A percentile compares a stretch with the other conserved stretches of the same genome.
Evolutionary conservation across 2,329 filamentous ascomycete species (phyloP).

Genomic region (Paramyrothecium sp.): DNA sequence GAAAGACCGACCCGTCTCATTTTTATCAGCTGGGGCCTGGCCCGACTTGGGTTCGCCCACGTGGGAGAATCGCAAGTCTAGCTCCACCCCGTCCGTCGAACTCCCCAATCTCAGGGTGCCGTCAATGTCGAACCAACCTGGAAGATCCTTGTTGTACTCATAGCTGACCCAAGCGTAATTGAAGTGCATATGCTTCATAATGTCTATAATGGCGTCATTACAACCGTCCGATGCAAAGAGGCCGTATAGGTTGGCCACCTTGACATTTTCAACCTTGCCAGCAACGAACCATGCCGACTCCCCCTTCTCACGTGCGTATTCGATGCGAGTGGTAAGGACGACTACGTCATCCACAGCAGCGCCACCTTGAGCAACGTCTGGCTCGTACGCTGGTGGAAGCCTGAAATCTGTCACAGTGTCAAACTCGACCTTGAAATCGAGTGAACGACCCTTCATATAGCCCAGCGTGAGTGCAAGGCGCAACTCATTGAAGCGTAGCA

Average conservation of each 20-base stretch:
- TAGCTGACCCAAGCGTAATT: background rate
- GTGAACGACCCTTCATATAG: too few relatives aligned
- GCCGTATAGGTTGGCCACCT: background rate
- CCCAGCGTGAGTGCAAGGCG: too few relatives aligned
- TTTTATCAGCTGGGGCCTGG: too few relatives aligned
- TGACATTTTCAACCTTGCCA: background rate
- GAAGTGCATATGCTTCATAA: background rate
- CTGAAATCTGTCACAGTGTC: too few relatives aligned
- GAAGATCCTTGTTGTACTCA: background rate
- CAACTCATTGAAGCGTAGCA: too few relatives aligned
- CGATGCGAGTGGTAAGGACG: too few relatives aligned
- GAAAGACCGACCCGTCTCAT: too few relatives aligned
- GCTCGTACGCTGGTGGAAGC: too few relatives aligned
- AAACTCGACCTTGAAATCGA: too few relatives aligned
- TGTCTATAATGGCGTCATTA: background rate
- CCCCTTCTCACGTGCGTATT: background rate
- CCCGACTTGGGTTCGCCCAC: too few relatives aligned
- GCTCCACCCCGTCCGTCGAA: background rate
- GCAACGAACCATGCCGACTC: background rate
- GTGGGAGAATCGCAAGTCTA: background rate
- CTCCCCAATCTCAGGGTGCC: background rate
- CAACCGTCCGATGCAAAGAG: background rate
- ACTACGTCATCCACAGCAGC: too few relatives aligned
- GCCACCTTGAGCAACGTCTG: too few relatives aligned
- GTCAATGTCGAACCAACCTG: background rate